Conservation (phyloP, 495 filamentous ascomycete species). For the Penicillium goetzii region DNA sequence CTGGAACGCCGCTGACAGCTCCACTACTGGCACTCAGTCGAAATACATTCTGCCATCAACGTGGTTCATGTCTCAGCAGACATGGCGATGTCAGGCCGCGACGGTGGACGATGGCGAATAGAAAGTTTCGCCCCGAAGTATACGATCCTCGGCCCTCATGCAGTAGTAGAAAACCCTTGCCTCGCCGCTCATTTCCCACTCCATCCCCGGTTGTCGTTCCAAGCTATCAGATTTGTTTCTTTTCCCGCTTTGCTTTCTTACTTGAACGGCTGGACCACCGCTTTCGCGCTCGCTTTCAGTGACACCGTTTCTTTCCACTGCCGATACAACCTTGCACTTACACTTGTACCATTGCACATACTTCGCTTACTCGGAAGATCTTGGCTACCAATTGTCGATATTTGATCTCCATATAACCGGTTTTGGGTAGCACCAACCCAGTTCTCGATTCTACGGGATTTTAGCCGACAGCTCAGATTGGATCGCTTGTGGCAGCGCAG, state of each 20-base stretch:
- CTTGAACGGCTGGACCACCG: constrained; percentile 15
- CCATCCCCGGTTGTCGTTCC: constrained; percentile 4
- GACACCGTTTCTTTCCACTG: constrained; percentile 11
- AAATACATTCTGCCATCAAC: constrained; percentile 22
- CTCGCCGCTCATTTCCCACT: constrained; percentile 25
- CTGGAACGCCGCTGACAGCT: constrained; percentile 14
- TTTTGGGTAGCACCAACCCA: constrained; percentile 12
- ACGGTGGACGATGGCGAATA: constrained; percentile 20
- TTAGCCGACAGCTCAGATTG: constrained; percentile 17
- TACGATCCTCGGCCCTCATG: constrained; percentile 17
- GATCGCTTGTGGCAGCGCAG: constrained; percentile 6
- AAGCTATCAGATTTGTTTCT: constrained; percentile 17
- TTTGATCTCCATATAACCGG: background rate
- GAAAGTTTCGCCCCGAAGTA: constrained; percentile 18
- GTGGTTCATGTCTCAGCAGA: constrained; percentile 18
- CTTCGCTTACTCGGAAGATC: constrained; percentile 7
- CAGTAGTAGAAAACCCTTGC: constrained; percentile 31
- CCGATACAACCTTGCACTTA: constrained; percentile 31
- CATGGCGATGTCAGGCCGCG: constrained; percentile 9
- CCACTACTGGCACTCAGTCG: constrained; percentile 24
- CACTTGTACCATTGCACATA: constrained; percentile 18
- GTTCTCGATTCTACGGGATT: constrained; percentile 9
- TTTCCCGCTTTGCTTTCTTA: background rate
- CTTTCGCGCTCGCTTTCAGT: constrained; percentile 16
- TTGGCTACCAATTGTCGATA: background rate